Conservation (phyloP, 495 filamentous ascomycete species). For the Hypoxylon lienhwacheense region DNA sequence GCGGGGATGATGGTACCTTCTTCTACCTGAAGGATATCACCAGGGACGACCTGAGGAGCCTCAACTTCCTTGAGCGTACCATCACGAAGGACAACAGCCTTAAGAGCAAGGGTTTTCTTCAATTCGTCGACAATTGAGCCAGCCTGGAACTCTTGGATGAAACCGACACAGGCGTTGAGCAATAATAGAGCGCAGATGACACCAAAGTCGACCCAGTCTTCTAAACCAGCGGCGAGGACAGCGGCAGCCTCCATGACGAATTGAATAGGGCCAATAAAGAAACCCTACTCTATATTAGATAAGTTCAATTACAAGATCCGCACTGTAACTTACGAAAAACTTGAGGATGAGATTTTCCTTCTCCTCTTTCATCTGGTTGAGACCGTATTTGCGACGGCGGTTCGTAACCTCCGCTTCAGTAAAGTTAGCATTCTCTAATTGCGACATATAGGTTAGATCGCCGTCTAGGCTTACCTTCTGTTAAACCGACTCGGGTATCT, state of each 20-base stretch:
- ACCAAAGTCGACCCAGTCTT: constrained; percentile 82
- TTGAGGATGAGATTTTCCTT: constrained; percentile 82
- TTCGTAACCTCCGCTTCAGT: constrained; percentile 59
- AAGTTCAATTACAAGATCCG: neutral
- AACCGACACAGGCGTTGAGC: constrained; percentile 84
- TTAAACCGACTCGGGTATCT: constrained; percentile 69
- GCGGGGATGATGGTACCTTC: constrained; percentile 91
- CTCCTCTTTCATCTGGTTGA: constrained; percentile 88
- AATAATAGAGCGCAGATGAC: constrained; percentile 73
- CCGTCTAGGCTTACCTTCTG: constrained; percentile 41
- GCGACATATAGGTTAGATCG: neutral
- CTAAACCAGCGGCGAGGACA: constrained; percentile 74
- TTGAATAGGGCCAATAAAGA: constrained; percentile 89
- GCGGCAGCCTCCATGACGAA: constrained; percentile 90
- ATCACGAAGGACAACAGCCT: constrained; percentile 81
- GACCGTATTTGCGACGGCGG: constrained; percentile 77
- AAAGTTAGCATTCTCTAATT: constrained; percentile 9
- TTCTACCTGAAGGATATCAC: constrained; percentile 86
- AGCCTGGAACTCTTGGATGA: constrained; percentile 86
- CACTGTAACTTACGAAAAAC: constrained; percentile 57
- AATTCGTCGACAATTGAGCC: constrained; percentile 89
- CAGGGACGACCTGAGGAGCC: constrained; percentile 78
- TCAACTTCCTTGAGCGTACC: constrained; percentile 70
- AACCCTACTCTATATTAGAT: constrained; percentile 45
- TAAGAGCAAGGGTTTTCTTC: constrained; percentile 86